A percentile compares a stretch with the other conserved stretches of the same genome.
These are phyloP conservation scores for Epichloe brachyelytri DNA, from an alignment of 2,329 filamentous ascomycete species.

Conservation along the genomic window DNA sequence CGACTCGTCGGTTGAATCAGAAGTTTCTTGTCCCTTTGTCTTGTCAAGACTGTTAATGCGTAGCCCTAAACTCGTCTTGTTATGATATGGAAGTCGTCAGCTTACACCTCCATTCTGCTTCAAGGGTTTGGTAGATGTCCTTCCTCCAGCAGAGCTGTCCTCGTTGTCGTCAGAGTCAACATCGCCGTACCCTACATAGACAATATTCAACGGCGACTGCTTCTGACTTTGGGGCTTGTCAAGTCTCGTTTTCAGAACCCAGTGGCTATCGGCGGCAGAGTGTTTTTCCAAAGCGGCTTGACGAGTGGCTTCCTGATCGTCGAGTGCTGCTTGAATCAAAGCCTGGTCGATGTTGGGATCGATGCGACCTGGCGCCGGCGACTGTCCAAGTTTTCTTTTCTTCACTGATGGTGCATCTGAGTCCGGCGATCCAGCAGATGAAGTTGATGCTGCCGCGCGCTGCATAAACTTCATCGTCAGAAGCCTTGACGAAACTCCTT, in stretches of 20 bases:
- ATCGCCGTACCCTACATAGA: conserved; percentile 43
- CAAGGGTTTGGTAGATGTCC: conserved; percentile 22
- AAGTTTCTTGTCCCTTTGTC: conserved; percentile 7
- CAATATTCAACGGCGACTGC: conserved; percentile 35
- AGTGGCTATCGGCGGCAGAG: conserved; percentile 58
- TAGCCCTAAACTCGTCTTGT: too few relatives aligned
- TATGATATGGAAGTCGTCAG: neutral
- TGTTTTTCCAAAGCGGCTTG: conserved; percentile 48
- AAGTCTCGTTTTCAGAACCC: conserved; percentile 49
- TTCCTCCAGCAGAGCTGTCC: conserved; percentile 19
- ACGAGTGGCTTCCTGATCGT: conserved; percentile 53
- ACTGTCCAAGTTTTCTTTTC: conserved; percentile 40
- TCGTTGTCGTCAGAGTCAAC: conserved; percentile 31
- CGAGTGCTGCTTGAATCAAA: conserved; percentile 49
- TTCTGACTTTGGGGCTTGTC: conserved; percentile 13
- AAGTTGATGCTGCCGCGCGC: conserved; percentile 55
- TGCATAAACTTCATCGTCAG: conserved; percentile 98
- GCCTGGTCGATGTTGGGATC: conserved; percentile 38
- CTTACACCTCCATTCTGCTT: conserved; percentile 17
- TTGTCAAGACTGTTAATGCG: neutral
- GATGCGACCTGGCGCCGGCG: conserved; percentile 23
- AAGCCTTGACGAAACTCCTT: conserved; percentile 72
- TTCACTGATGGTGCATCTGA: conserved; percentile 45
- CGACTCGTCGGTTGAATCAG: conserved; percentile 15
- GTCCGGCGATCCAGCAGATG: conserved; percentile 30